Evolutionary conservation across 2,329 filamentous ascomycete species (phyloP).

Genomic region (Phyllosticta capitalensis): DNA sequence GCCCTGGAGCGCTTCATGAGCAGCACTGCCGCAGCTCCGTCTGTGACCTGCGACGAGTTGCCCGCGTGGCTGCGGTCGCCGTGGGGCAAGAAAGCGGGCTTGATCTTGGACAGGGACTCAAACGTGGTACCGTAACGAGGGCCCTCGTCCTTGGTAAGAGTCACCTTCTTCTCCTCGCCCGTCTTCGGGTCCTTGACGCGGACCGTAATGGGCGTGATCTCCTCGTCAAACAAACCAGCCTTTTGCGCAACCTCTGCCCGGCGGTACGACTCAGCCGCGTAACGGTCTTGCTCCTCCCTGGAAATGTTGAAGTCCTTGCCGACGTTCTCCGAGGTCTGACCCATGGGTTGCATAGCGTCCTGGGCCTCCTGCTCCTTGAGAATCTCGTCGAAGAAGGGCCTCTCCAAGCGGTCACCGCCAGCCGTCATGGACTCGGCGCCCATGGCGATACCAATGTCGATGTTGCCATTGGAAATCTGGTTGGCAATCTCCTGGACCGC

Average conservation of each 20-base stretch:
- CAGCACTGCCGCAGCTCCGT: constrained; percentile 81
- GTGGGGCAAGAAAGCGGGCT: constrained; percentile 82
- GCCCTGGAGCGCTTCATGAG: constrained; percentile 93
- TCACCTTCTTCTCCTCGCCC: constrained; percentile 67
- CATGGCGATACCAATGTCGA: constrained; percentile 78
- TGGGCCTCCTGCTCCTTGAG: constrained; percentile 62
- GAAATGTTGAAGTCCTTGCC: constrained; percentile 79
- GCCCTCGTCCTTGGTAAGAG: constrained; percentile 78
- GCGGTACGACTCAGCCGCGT: constrained; percentile 77
- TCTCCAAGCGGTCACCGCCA: constrained; percentile 58
- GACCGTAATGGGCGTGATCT: constrained; percentile 82
- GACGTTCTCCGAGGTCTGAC: constrained; percentile 95
- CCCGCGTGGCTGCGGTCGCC: constrained; percentile 81
- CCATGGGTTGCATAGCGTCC: constrained; percentile 94
- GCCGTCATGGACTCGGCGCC: constrained; percentile 84
- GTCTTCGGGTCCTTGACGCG: constrained; percentile 75
- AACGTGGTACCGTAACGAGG: constrained; percentile 82
- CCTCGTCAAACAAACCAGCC: constrained; percentile 82
- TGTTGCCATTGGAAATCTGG: constrained; percentile 68
- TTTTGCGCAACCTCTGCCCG: constrained; percentile 86
- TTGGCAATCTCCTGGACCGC: constrained; percentile 91
- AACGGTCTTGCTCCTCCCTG: constrained; percentile 73
- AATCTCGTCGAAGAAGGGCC: constrained; percentile 70
- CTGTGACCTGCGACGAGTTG: constrained; percentile 90
- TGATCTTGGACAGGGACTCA: constrained; percentile 73